These are phyloP conservation scores for Raphanus raphanistrum DNA, from an alignment of 345 rosid species.

Conservation along the genomic window DNA sequence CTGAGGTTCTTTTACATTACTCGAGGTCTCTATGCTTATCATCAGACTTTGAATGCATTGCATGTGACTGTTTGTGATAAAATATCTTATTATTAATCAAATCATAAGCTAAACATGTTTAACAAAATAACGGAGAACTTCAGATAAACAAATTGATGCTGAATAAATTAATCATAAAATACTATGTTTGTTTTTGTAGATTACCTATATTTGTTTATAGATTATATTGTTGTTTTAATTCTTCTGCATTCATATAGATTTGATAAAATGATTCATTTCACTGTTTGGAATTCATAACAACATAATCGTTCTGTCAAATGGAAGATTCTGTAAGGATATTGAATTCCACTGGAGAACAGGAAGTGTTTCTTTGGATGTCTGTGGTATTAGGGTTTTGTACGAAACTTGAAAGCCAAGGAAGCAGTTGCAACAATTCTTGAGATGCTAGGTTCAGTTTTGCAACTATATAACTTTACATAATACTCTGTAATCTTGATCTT, in stretches of 20 bases:
- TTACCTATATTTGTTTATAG: background rate
- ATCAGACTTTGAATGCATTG: constrained; percentile 35
- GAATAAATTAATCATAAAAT: background rate
- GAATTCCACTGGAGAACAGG: constrained; percentile 44
- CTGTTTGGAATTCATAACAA: background rate
- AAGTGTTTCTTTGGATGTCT: constrained; percentile 57
- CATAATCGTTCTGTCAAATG: constrained; percentile 21
- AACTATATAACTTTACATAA: constrained; percentile 47
- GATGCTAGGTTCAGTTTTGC: constrained; percentile 49
- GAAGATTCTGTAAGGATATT: constrained; percentile 52
- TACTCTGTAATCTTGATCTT: constrained; percentile 47
- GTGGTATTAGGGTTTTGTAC: constrained; percentile 55
- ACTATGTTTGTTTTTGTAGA: background rate
- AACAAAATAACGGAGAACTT: background rate
- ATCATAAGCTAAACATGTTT: background rate
- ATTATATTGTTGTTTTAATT: background rate
- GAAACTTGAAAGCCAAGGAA: constrained; percentile 42
- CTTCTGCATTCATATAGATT: background rate
- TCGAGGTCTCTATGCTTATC: constrained; percentile 29
- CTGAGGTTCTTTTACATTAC: constrained; percentile 21
- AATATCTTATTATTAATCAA: background rate
- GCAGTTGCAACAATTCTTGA: constrained; percentile 49
- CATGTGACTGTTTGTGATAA: constrained; percentile 25
- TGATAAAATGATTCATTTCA: background rate
- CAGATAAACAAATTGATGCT: background rate